Evolutionary conservation across 352 stramenopile species (phyloP).

Genomic region (Globisporangium perplexum): DNA sequence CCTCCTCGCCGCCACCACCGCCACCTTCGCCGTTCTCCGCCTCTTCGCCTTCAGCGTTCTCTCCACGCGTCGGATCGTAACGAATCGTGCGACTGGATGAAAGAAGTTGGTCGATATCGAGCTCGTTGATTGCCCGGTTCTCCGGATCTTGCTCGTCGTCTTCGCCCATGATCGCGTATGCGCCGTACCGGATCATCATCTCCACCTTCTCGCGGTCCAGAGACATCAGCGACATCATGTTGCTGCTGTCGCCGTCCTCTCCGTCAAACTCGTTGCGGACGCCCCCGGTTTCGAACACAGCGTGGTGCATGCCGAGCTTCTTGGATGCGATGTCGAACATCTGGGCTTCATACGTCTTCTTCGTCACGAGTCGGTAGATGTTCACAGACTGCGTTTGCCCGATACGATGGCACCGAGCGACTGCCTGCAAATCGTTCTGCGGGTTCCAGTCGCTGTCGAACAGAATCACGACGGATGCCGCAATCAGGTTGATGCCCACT

Average conservation of each 20-base stretch:
- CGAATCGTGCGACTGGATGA: conserved; percentile 84
- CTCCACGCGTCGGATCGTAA: conserved; percentile 71
- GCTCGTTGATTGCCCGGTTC: conserved; percentile 85
- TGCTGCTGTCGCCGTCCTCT: conserved; percentile 90
- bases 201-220: conserved; percentile 97
- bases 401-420: conserved; percentile 98
- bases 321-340: conserved; percentile 99
- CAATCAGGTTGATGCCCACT: conserved; percentile 96
- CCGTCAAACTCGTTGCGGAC: conserved; percentile 92
- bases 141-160: conserved; percentile 92
- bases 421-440: conserved; percentile 98
- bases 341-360: conserved; percentile 98
- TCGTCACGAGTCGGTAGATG: conserved; percentile 99
- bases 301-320: conserved; percentile 98
- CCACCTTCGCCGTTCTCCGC: conserved; percentile 29
- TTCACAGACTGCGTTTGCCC: conserved; percentile 99
- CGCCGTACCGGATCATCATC: conserved; percentile 96
- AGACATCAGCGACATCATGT: conserved; percentile 91
- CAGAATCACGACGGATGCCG: conserved; percentile 81
- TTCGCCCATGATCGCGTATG: conserved; percentile 97
- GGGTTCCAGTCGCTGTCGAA: conserved; percentile 98
- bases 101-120: conserved; percentile 85
- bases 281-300: conserved; percentile 94
- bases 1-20: conserved; percentile 24
- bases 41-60: conserved; percentile 32